Base-by-base conservation (phyloP, 208 protist species). In the Trypanosoma scelopori region DNA sequence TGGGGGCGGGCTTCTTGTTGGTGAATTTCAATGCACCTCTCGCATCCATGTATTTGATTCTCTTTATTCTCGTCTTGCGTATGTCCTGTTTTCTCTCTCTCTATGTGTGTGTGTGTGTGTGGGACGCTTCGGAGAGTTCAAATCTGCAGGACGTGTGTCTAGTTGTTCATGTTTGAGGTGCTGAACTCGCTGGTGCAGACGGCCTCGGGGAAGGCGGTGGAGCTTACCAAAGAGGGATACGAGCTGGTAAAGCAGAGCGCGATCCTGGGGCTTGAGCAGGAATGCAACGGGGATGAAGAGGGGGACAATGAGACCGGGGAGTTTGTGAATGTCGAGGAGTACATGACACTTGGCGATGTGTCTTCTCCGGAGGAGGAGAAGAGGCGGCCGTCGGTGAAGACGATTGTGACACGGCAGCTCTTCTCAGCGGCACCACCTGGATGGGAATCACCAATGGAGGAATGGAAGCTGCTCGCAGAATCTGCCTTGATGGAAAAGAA, bases 381-480 rank as follows among this genome's bases (percentile, higher is more conserved):
- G 9, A 37, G 5, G 32, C 32, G 9, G 32, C 32, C 3, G 5
- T 9, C 32, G 9, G 32, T 9, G 32, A 9, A 37, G 32, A 9
- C 9, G 32, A 9, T 37, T 37, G 32, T 37, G 3, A 37, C 32
- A 37, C n/a, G 43, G 12, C 43, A 47, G 43, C 43, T 47, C 3
- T 13, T 47, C 12, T n/a, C n/a, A 47, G 43, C 12, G 1, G 55
- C 73, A 15, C 80, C 84, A 0, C 0, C 55, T 1, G 18, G 48
- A 12, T 89, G 84, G 84, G 45, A 62, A 25, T 67, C 55, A 11
- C 61, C 79, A 20, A 16, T 15, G 5, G 76, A 74, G 30, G 84
- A 89, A 56, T 89, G 84, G 84, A 28, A 30, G 20, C 69, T 68
- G 27, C 61, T 84, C 27, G 42, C 75, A 25, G 43, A 69, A n/a